Conservation (phyloP, 306 rosid genomes). For the Gynostemma pentaphyllum region DNA sequence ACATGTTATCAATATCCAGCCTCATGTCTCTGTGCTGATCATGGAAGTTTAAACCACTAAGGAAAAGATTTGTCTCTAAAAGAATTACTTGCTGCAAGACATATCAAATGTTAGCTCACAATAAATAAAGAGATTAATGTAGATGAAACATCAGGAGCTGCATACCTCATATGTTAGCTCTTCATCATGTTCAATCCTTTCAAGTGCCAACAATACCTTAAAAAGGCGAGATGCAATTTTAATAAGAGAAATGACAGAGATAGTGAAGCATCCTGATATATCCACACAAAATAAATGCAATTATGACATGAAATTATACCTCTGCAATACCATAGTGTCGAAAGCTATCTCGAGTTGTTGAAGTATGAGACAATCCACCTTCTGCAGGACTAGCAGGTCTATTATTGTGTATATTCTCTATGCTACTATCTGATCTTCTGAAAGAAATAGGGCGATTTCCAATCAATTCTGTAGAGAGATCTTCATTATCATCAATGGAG, state of each 20-base stretch:
- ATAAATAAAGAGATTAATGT: not conserved
- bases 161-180: constrained; percentile 88
- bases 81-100: constrained; percentile 77
- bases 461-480: constrained; percentile 30
- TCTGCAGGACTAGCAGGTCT: constrained; percentile 46
- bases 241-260: not conserved
- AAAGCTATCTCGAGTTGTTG: constrained; percentile 41
- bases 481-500: constrained; percentile 24
- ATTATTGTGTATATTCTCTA: constrained; percentile 33
- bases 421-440: constrained; percentile 41
- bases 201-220: constrained; percentile 80
- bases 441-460: constrained; percentile 32
- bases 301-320: constrained; percentile 28
- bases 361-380: constrained; percentile 42
- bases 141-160: constrained; percentile 4
- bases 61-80: constrained; percentile 77
- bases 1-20: constrained; percentile 95
- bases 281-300: not conserved
- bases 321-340: constrained; percentile 75
- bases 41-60: constrained; percentile 58
- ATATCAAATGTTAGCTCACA: constrained; percentile 2
- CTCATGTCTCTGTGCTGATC: constrained; percentile 99
- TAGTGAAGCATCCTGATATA: not conserved
- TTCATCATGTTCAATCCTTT: constrained; percentile 92
- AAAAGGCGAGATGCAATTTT: constrained; percentile 3